Evolutionary conservation across 495 filamentous ascomycete species (phyloP).

Genomic region (Penicillium riverlandense): DNA sequence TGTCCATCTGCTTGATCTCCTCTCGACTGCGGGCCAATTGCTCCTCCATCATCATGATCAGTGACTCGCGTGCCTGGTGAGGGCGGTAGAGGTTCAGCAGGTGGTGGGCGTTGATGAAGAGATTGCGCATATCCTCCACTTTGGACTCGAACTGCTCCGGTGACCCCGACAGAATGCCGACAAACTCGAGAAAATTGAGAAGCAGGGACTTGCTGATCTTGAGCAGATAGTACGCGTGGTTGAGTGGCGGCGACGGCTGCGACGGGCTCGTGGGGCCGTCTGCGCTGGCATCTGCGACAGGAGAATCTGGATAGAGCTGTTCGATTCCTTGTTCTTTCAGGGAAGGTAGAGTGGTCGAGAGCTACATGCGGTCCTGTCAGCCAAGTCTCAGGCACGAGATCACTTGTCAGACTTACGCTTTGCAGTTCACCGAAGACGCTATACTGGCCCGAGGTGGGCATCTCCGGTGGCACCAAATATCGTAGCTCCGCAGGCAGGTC

Average conservation of each 20-base stretch:
- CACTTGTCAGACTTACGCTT: slow-evolving; percentile 35
- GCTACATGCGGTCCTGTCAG: slow-evolving; percentile 6
- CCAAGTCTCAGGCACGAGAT: not conserved
- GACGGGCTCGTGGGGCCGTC: slow-evolving; percentile 16
- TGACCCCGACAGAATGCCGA: slow-evolving; percentile 58
- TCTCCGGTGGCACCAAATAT: slow-evolving; percentile 73
- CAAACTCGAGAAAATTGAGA: slow-evolving; percentile 76
- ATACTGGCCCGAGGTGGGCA: slow-evolving; percentile 64
- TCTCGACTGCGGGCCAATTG: slow-evolving; percentile 63
- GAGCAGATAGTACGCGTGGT: slow-evolving; percentile 70
- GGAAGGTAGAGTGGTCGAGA: slow-evolving; percentile 57
- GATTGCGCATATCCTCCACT: slow-evolving; percentile 63
- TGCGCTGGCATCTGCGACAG: slow-evolving; percentile 20
- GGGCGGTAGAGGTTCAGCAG: slow-evolving; percentile 91
- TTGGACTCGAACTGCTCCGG: slow-evolving; percentile 57
- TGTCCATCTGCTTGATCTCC: slow-evolving; percentile 73
- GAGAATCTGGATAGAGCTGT: slow-evolving; percentile 57
- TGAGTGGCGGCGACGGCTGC: slow-evolving; percentile 36
- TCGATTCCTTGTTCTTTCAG: slow-evolving; percentile 63
- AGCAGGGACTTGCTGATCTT: slow-evolving; percentile 74
- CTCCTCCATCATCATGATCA: slow-evolving; percentile 89
- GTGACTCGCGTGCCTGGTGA: slow-evolving; percentile 85
- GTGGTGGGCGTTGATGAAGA: slow-evolving; percentile 85
- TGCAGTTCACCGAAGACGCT: slow-evolving; percentile 64
- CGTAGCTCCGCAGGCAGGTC: slow-evolving; percentile 64